These are phyloP conservation scores for Kwoniella sp. DNA, from an alignment of 768 basidiomycete genomes.

Conservation along the genomic window DNA sequence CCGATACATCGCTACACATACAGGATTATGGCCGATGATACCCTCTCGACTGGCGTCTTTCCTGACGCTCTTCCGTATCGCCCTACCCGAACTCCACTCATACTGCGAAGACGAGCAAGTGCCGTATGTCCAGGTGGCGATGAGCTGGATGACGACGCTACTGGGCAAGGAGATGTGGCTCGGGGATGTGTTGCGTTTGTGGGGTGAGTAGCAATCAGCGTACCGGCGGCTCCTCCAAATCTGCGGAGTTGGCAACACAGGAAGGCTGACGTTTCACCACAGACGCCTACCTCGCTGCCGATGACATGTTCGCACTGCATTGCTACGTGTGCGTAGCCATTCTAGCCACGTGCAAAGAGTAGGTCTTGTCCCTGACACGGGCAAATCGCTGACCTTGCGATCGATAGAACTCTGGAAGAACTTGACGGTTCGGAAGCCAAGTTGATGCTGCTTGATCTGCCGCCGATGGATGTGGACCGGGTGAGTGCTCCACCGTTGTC, in stretches of 20 bases:
- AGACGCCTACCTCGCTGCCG: conserved; percentile 44
- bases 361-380: conserved; percentile 6
- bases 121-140: conserved; percentile 29
- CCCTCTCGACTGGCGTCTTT: conserved; percentile 35
- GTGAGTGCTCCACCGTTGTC: conserved; percentile 18
- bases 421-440: conserved; percentile 42
- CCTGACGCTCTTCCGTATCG: conserved; percentile 36
- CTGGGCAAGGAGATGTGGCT: conserved; percentile 43
- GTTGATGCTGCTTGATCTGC: conserved; percentile 42
- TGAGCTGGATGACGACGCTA: conserved; percentile 50
- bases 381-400: background rate
- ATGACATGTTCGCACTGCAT: conserved; percentile 44
- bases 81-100: conserved; percentile 33
- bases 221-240: too few species aligned
- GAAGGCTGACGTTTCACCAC: too few species aligned
- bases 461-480: conserved; percentile 41
- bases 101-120: conserved; percentile 47
- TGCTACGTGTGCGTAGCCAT: conserved; percentile 46
- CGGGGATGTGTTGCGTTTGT: conserved; percentile 37
- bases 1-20: background rate
- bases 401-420: conserved; percentile 38
- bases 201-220: conserved; percentile 29
- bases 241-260: too few species aligned
- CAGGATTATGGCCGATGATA: conserved; percentile 32
- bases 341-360: conserved; percentile 42